A percentile compares a stretch with the other conserved stretches of the same genome.
Evolutionary conservation across 306 rosid genomes (phyloP).

Genomic region (Begonia peltatifolia): DNA sequence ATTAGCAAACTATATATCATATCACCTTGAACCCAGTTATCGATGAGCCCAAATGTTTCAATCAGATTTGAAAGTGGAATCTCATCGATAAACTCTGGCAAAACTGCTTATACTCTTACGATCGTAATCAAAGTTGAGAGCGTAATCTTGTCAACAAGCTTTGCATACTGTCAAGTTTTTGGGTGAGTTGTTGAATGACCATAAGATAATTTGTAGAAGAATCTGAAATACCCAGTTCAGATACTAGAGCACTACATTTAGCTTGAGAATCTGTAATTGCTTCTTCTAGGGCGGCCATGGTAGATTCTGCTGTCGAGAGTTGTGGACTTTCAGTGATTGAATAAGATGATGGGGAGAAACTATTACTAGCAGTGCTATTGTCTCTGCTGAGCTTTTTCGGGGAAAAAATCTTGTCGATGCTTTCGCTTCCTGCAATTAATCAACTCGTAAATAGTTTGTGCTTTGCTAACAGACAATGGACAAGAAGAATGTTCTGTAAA

Average conservation of each 20-base stretch:
- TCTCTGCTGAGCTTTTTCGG: slow-evolving; percentile 40
- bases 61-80: too few species aligned
- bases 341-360: slow-evolving; percentile 32
- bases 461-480: too few species aligned
- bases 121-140: slow-evolving; percentile 26
- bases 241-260: slow-evolving; percentile 34
- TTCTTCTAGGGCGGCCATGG: slow-evolving; percentile 59
- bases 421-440: slow-evolving; percentile 68
- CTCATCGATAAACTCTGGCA: too few species aligned
- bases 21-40: too few species aligned
- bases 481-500: too few species aligned
- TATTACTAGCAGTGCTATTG: slow-evolving; percentile 31
- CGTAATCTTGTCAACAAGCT: slow-evolving; percentile 40
- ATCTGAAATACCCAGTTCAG: slow-evolving; percentile 28
- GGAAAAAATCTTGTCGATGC: slow-evolving; percentile 69
- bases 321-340: slow-evolving; percentile 26
- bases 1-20: too few species aligned
- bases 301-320: slow-evolving; percentile 30
- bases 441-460: slow-evolving; percentile 7
- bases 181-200: slow-evolving; percentile 37
- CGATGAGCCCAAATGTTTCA: too few species aligned
- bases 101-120: background rate
- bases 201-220: slow-evolving; percentile 35
- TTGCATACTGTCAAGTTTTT: slow-evolving; percentile 62
- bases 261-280: slow-evolving; percentile 46